These are phyloP conservation scores for Tilletia caries DNA, from an alignment of 1,284 basidiomycete genomes.

Conservation along the genomic window DNA sequence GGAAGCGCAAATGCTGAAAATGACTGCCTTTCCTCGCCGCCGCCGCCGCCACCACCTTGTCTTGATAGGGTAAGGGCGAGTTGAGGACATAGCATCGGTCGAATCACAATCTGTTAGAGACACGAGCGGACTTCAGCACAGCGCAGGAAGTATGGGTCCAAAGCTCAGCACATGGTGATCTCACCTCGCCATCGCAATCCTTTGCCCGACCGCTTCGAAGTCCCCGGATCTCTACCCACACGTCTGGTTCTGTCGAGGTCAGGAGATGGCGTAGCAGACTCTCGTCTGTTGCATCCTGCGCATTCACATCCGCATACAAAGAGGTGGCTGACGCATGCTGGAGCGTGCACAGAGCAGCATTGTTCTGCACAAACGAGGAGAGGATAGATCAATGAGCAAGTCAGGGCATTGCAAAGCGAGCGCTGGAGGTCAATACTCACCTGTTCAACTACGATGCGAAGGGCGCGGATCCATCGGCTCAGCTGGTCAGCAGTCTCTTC, in stretches of 20 bases:
- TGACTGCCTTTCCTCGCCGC: neutral
- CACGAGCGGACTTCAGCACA: no score
- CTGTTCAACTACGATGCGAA: constrained; percentile 22
- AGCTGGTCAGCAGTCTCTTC: constrained; percentile 9
- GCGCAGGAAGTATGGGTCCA: no score
- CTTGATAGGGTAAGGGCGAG: neutral
- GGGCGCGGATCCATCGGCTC: constrained; percentile 25
- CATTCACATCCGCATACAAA: constrained; percentile 22
- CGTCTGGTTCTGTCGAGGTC: constrained; percentile 23
- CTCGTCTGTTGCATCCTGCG: constrained; percentile 29
- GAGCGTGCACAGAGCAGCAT: constrained; percentile 25
- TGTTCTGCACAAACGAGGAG: neutral
- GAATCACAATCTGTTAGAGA: neutral
- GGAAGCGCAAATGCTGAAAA: neutral
- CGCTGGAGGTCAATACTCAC: constrained; percentile 10
- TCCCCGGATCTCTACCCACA: constrained; percentile 37
- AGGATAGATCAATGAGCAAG: no score
- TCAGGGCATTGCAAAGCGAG: no score
- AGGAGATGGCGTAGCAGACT: constrained; percentile 22
- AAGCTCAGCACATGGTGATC: neutral
- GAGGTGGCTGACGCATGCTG: constrained; percentile 34
- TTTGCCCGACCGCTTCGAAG: constrained; percentile 32
- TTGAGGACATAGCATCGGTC: constrained; percentile 1
- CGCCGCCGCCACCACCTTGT: no score
- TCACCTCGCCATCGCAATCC: constrained; percentile 40